Evolutionary conservation across 2,329 filamentous ascomycete species (phyloP).

Genomic region (Fusarium denticulatum): DNA sequence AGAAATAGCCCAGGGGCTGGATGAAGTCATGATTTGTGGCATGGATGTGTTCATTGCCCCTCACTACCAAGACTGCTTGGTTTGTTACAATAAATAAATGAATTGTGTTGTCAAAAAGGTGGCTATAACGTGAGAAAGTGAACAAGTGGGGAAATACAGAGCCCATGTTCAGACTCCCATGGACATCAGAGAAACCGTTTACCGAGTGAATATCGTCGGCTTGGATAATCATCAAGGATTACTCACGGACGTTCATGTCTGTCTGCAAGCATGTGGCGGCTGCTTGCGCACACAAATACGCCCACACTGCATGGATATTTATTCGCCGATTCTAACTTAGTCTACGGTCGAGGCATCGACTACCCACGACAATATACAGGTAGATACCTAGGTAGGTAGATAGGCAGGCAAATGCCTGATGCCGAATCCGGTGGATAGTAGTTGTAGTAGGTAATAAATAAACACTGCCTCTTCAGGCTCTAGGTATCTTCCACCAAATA

Average conservation of each 20-base stretch:
- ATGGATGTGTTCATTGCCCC: slow-evolving; percentile 14
- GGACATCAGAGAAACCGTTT: not conserved
- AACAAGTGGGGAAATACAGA: not conserved
- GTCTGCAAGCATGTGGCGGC: slow-evolving; percentile 27
- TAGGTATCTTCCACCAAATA: not conserved
- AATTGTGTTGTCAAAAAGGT: not conserved
- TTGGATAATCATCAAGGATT: not conserved
- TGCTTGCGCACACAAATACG: slow-evolving; percentile 32
- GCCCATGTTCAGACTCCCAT: not conserved
- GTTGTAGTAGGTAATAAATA: not conserved
- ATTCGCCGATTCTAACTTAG: not conserved
- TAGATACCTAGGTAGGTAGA: not conserved
- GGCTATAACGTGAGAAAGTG: not conserved
- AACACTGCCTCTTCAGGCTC: not conserved
- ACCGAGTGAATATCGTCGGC: not conserved
- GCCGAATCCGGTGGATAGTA: not conserved
- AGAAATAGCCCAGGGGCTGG: slow-evolving; percentile 35
- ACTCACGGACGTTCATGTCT: not conserved
- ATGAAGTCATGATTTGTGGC: slow-evolving; percentile 39
- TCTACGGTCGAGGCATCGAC: not conserved
- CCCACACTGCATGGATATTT: slow-evolving; percentile 30
- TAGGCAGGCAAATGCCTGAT: not conserved
- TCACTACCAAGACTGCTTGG: not conserved
- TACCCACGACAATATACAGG: not conserved
- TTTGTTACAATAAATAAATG: not conserved